phyloP scores from a whole-genome alignment of 345 rosid species.

The Angophora floribunda region DNA sequence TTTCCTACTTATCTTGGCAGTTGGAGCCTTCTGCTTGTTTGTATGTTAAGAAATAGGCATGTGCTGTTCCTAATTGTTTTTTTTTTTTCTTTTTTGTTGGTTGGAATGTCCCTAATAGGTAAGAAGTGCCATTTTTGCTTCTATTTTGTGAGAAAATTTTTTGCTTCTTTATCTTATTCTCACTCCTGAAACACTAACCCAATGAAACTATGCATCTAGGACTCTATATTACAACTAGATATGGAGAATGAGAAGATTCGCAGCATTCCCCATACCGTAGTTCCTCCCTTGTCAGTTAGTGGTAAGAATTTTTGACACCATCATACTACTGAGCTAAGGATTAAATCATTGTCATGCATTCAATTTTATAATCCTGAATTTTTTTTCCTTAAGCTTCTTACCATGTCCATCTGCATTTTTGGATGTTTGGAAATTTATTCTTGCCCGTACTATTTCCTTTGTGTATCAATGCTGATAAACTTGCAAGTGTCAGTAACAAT shows the following conservation, averaged over 20 bases:
- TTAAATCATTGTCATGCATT: neutral
- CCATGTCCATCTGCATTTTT: no score
- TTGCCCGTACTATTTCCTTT: no score
- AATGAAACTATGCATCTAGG: neutral
- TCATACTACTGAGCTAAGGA: no score
- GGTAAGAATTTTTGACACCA: no score
- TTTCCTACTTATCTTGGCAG: neutral
- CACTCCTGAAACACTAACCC: neutral
- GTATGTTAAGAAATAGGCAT: neutral
- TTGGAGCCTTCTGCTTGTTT: neutral
- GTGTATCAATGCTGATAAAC: no score
- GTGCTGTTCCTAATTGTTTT: neutral
- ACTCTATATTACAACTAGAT: neutral
- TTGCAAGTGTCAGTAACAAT: no score
- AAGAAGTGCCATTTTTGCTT: neutral
- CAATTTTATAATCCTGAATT: no score
- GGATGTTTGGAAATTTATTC: no score
- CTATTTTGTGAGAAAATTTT: neutral
- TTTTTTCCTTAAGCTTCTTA: no score
- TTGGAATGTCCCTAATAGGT: neutral
- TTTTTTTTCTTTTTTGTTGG: no score
- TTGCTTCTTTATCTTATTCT: no score
- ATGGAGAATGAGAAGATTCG: conserved; percentile 15
- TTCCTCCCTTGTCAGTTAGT: neutral
- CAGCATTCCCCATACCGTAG: conserved; percentile 44